Base-by-base conservation (phyloP, 257 asterid species). In the Jacaranda mimosifolia region DNA sequence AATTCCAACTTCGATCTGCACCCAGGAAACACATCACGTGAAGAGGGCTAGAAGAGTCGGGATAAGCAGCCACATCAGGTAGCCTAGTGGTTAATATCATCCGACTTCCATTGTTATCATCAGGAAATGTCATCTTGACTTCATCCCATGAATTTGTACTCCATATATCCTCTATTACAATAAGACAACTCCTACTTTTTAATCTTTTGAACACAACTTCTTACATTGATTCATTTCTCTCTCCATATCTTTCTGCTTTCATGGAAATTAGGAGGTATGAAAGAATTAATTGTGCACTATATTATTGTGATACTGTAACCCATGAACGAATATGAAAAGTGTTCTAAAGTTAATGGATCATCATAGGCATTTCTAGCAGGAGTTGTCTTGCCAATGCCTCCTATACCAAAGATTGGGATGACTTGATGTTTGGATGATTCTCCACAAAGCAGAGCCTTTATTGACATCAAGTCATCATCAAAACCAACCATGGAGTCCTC, bases 151-250 rank as follows among this genome's bases (percentile, higher is more conserved):
- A 67, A 19, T 72, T 19, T 5, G 67, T 56, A 52, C 68, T 57
- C 67, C 76, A 72, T 3, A 19, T 13, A 72, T 72, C 76, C 40
- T 72, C 76, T 48, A 73, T 12, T 8, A 73, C 77, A 14, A 73
- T 45, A 6, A 73, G 46, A 73, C 21, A 73, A 11, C 43, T 57
- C 42, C 56, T 40, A 0, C 77, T 57, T 5, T 9, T 7, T 14
- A 57, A 38, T 14, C 15, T 38, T 40, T 38, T 38, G 53, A 53
- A 19, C 56, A 72, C 76, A 36, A 17, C 11, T 3, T 6, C 56
- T 2, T 1, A 4, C n/a, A n/a, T 11, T 52, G 58, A 52, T 52
- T 52, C 58, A 52, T 52, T 14, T 1, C 58, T 6, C n/a, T 52
- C 18, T 52, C 6, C 58, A 52, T 7, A 13, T 3, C 18, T n/a